Conservation (phyloP, 345 rosid genomes). For the Eucalyptus viminalis region DNA sequence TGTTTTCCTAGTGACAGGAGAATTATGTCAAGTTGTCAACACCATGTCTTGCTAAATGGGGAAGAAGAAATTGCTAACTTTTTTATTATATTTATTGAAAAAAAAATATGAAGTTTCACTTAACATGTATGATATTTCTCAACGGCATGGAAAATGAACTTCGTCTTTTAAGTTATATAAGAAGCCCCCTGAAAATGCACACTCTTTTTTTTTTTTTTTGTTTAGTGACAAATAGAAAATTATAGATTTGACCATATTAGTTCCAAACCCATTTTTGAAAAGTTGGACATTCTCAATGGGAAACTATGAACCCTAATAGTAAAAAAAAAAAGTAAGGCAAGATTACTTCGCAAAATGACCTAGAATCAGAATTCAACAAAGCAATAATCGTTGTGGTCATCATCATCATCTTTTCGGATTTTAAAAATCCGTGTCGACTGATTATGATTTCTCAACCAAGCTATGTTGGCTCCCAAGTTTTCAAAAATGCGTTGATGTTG, state of each 20-base stretch:
- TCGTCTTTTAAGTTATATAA: not conserved
- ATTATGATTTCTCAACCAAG: not conserved
- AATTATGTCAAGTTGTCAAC: not conserved
- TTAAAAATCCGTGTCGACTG: not conserved
- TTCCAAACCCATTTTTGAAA: not conserved
- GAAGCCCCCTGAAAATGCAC: rapidly evolving
- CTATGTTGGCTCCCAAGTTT: not conserved
- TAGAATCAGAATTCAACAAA: not conserved
- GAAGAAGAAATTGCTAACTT: not conserved
- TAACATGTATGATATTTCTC: not conserved
- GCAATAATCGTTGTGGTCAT: not conserved
- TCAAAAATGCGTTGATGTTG: not conserved
- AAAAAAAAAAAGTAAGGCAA: not conserved
- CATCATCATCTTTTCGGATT: not conserved
- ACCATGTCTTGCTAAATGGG: not conserved
- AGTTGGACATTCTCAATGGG: not conserved
- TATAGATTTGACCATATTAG: not conserved
- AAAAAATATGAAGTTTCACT: not conserved
- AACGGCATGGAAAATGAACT: not conserved
- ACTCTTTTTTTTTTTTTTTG: not conserved
- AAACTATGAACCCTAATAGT: rapidly evolving
- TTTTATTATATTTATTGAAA: not conserved
- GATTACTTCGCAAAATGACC: not conserved
- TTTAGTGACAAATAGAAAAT: not conserved
- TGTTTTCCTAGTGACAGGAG: not conserved